Conservation (phyloP, 768 basidiomycete species). For the Sporobolomyces phaffii region DNA sequence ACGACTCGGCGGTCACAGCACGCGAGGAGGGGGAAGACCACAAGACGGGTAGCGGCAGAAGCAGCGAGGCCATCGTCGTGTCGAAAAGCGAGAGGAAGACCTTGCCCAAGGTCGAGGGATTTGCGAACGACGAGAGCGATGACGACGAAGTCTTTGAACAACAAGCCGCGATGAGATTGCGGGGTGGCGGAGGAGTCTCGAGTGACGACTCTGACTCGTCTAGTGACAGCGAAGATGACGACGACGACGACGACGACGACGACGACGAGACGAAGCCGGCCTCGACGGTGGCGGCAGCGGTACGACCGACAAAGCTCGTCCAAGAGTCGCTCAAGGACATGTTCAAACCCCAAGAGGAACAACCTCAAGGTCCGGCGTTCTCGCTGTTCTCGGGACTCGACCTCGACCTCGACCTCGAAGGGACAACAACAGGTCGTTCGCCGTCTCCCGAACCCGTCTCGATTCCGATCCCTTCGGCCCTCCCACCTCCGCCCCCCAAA, state of each 20-base stretch:
- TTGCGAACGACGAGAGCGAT: slow-evolving; percentile 28
- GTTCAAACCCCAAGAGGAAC: slow-evolving; percentile 34
- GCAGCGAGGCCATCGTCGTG: neutral
- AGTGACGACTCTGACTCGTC: neutral
- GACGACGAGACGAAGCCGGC: neutral
- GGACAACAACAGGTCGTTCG: slow-evolving; percentile 1
- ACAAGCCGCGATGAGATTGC: slow-evolving; percentile 6
- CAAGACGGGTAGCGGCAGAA: no score
- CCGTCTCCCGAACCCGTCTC: neutral
- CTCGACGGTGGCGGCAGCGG: no score
- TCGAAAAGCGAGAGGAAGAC: neutral
- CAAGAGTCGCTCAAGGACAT: slow-evolving; percentile 22
- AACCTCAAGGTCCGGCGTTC: slow-evolving; percentile 25
- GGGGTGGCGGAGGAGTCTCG: slow-evolving; percentile 21
- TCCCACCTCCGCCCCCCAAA: neutral
- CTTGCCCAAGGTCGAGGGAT: slow-evolving; percentile 33
- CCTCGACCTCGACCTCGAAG: slow-evolving; percentile 28
- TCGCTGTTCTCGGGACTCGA: slow-evolving; percentile 34
- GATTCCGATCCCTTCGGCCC: slow-evolving; percentile 11
- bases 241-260: neutral
- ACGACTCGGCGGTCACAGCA: neutral
- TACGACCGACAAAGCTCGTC: no score
- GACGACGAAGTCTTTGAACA: slow-evolving; percentile 12
- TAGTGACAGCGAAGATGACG: neutral
- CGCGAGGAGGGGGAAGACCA: neutral